Evolutionary conservation across 1,284 basidiomycete genomes (phyloP), one percentile per base, ranked within the genome.

Genomic region (Meira miltonrushii): DNA sequence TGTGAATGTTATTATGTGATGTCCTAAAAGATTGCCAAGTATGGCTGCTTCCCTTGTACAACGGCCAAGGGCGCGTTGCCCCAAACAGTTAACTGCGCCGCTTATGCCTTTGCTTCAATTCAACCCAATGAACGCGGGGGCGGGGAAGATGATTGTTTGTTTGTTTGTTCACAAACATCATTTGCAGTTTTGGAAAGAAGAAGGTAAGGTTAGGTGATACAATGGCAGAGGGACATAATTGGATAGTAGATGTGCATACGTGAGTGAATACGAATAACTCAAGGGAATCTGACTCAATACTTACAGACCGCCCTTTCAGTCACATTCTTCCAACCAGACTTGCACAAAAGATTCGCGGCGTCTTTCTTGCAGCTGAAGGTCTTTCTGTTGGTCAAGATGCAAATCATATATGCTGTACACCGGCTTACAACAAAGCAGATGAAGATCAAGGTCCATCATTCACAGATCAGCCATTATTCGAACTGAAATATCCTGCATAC

Each of bases 171-270:
- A 33, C 28, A 33, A 33, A 33, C 28, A 33, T 33, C 43, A 4
- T 17, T 44, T n/a, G n/a, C n/a, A n/a, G n/a, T n/a, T n/a, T n/a
- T n/a, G n/a, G n/a, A n/a, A n/a, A n/a, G n/a, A n/a, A n/a, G n/a
- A n/a, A n/a, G n/a, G n/a, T n/a, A n/a, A n/a, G n/a, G n/a, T 17
- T 3, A 25, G 43, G 9, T 25, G 17, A 44, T 25, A 25, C 8
- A 2, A 44, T 17, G 50, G 37, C 11, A 39, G 50, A 23, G 6
- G 39, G 7, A 41, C 50, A 58, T 15, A 38, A 49, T 10, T 58
- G 56, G 56, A 58, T 58, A 11, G 44, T 58, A 21, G 56, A 58
- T 50, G 44, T 38, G n/a, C 56, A 58, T 49, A 58, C 56, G 56
- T 58, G 40, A 13, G 56, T 58, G n/a, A 23, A 15, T 2, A 7